These are phyloP conservation scores for Physaria fendleri DNA, from an alignment of 345 rosid genomes.

Conservation along the genomic window DNA sequence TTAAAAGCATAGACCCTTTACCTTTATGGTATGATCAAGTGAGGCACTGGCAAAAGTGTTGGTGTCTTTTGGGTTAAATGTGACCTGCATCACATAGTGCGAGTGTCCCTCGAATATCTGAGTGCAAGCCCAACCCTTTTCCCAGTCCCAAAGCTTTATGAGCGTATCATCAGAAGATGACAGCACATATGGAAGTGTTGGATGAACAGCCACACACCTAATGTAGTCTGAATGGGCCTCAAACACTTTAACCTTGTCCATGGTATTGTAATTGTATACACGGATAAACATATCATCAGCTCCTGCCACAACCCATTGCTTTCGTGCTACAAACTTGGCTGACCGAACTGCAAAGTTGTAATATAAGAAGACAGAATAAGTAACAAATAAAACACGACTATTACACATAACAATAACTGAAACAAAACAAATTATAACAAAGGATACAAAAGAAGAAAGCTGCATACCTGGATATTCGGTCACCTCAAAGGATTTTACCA, in stretches of 20 bases:
- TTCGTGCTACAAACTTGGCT: slow-evolving; percentile 78
- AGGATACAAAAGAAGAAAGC: background rate
- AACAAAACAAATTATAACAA: background rate
- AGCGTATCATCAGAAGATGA: slow-evolving; percentile 99
- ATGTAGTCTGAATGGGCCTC: slow-evolving; percentile 98
- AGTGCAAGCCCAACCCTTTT: slow-evolving; percentile 90
- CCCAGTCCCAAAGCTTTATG: slow-evolving; percentile 99
- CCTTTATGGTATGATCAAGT: slow-evolving; percentile 93
- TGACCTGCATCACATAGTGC: slow-evolving; percentile 98
- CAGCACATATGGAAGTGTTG: slow-evolving; percentile 81
- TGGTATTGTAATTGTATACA: slow-evolving; percentile 85
- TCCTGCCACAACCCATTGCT: slow-evolving; percentile 95
- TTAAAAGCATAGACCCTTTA: slow-evolving; percentile 16
- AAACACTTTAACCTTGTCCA: slow-evolving; percentile 85
- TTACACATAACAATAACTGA: background rate
- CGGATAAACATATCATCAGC: slow-evolving; percentile 93
- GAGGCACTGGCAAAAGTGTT: slow-evolving; percentile 98
- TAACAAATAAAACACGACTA: background rate
- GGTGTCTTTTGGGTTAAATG: slow-evolving; percentile 86
- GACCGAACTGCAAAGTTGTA: slow-evolving; percentile 66
- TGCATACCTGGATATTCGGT: slow-evolving; percentile 79
- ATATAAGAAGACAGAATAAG: slow-evolving; percentile 3
- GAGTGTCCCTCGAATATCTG: slow-evolving; percentile 99
- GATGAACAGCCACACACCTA: slow-evolving; percentile 92
- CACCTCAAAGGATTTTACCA: slow-evolving; percentile 86